Evolutionary conservation across 1,139 yeast species (phyloP).

Genomic region (Saccharomycopsis crataegensis): DNA sequence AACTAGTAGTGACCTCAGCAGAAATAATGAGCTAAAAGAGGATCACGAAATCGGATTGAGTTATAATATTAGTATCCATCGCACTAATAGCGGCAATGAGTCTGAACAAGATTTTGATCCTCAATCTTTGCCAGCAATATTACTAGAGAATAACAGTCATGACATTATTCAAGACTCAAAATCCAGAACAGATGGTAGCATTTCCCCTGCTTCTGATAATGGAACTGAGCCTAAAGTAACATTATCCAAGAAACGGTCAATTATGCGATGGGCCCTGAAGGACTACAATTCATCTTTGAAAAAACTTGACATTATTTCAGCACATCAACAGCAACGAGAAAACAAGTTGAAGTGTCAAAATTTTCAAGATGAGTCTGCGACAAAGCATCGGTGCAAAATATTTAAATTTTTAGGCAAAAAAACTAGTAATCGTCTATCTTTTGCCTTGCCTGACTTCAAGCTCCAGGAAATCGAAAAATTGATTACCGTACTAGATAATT

Average conservation of each 20-base stretch:
- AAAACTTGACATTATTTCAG: too few species aligned
- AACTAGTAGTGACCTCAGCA: too few species aligned
- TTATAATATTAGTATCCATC: too few species aligned
- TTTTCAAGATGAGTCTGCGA: background rate
- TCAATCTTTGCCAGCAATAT: too few species aligned
- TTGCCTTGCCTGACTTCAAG: constrained; percentile 2
- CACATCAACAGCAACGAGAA: background rate
- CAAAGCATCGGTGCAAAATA: background rate
- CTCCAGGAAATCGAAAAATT: constrained; percentile 4
- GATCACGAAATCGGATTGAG: too few species aligned
- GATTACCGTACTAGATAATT: constrained; percentile 2
- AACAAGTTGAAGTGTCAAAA: background rate
- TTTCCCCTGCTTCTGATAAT: background rate
- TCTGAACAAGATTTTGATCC: too few species aligned
- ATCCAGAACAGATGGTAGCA: too few species aligned
- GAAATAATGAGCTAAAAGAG: too few species aligned
- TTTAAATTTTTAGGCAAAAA: background rate
- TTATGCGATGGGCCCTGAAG: background rate
- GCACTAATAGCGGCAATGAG: too few species aligned
- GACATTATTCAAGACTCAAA: too few species aligned
- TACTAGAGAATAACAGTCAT: too few species aligned
- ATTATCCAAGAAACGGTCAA: background rate
- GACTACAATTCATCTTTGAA: too few species aligned
- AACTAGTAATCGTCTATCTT: background rate
- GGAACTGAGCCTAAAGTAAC: background rate